Conservation (phyloP, 192 early-diverging fungal genomes). For the Podila verticillata region DNA sequence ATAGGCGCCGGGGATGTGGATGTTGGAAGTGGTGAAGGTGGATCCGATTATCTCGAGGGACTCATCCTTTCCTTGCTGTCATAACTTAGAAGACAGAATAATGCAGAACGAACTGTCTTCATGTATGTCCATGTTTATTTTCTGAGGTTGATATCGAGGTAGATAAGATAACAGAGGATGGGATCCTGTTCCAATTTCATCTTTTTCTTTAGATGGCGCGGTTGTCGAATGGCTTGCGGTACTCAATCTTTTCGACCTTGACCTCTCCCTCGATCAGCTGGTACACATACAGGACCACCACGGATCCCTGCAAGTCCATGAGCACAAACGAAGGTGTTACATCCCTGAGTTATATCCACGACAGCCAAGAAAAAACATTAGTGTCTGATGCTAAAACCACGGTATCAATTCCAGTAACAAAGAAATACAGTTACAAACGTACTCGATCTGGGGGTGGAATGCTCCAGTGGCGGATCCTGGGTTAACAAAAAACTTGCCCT, state of each 20-base stretch:
- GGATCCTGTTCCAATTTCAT: too few relatives aligned
- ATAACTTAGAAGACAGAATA: background rate
- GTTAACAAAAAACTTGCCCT: conserved; percentile 93
- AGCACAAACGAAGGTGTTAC: conserved; percentile 92
- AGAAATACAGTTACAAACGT: conserved; percentile 14
- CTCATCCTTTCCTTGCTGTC: conserved; percentile 32
- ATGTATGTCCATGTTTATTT: background rate
- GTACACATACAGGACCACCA: conserved; percentile 91
- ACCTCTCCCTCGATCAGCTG: conserved; percentile 92
- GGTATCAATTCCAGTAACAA: background rate
- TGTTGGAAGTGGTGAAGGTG: conserved; percentile 18
- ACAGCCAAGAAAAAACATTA: conserved; percentile 1
- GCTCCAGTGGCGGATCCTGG: conserved; percentile 97
- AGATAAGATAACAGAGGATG: background rate
- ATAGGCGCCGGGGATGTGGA: background rate
- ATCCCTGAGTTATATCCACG: conserved; percentile 51
- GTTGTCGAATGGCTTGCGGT: conserved; percentile 66
- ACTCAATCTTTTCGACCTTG: conserved; percentile 94
- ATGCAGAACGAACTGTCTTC: background rate
- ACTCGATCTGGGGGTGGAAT: conserved; percentile 61
- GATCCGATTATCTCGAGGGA: conserved; percentile 34
- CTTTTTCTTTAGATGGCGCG: conserved; percentile 24
- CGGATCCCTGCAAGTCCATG: conserved; percentile 87
- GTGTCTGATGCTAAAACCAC: too few relatives aligned
- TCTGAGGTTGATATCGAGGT: background rate